Percentiles rank a stretch among this genome's conserved stretches.
phyloP scores from a whole-genome alignment of 352 stramenopile species.

The Globisporangium radiosum region DNA sequence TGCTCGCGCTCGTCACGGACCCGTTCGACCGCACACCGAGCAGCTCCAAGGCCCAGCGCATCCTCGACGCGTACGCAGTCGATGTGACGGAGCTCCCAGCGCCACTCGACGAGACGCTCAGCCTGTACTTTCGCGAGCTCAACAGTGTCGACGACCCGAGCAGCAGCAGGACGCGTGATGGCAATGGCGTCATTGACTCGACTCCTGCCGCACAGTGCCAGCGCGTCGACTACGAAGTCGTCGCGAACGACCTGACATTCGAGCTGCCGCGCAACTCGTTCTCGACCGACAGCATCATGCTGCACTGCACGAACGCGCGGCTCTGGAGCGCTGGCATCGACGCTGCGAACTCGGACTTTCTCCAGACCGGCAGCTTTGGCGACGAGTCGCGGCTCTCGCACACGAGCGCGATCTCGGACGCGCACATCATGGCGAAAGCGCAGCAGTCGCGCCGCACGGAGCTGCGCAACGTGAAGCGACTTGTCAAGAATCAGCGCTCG shows the following conservation, averaged over 20 bases:
- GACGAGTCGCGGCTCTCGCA: conserved; percentile 48
- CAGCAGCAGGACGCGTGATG: background rate
- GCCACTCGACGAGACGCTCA: conserved; percentile 26
- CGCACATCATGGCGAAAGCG: conserved; percentile 32
- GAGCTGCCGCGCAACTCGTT: conserved; percentile 75
- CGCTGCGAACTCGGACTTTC: conserved; percentile 56
- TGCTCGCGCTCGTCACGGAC: conserved; percentile 22
- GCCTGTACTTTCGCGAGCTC: conserved; percentile 26
- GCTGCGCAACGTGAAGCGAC: conserved; percentile 57
- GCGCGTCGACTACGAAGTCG: conserved; percentile 47
- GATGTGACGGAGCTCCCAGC: conserved; percentile 29
- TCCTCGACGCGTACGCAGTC: conserved; percentile 32
- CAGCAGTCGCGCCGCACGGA: conserved; percentile 58
- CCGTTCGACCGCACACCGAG: conserved; percentile 24
- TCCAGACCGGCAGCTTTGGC: conserved; percentile 66
- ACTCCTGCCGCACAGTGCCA: background rate
- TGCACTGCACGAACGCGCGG: conserved; percentile 66
- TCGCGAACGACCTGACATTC: conserved; percentile 80
- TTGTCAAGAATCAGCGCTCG: conserved; percentile 81
- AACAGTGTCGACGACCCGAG: conserved; percentile 10
- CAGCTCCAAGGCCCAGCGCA: conserved; percentile 17
- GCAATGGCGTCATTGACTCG: too few relatives aligned
- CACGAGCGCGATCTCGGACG: conserved; percentile 27
- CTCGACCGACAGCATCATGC: conserved; percentile 62
- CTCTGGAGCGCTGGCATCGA: conserved; percentile 69